These are phyloP conservation scores for Tausonia pullulans DNA, from an alignment of 1,284 basidiomycete genomes.

Conservation along the genomic window DNA sequence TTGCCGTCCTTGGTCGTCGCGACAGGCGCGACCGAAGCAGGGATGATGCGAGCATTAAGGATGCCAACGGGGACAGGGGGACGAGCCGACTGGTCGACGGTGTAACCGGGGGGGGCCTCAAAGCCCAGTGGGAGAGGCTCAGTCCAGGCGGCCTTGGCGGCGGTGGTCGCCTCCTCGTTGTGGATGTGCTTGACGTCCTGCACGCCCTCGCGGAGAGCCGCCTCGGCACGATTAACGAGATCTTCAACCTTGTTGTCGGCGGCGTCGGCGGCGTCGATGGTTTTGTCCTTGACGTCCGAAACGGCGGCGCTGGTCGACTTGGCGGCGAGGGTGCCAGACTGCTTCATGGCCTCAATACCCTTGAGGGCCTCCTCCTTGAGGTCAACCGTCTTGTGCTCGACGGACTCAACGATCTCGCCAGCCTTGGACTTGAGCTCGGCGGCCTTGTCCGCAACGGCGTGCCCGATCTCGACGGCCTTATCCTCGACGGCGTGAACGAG, in stretches of 20 bases:
- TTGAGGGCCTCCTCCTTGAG: constrained; percentile 24
- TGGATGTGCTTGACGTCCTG: constrained; percentile 18
- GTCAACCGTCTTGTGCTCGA: constrained; percentile 18
- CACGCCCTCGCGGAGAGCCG: constrained; percentile 24
- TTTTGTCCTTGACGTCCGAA: constrained; percentile 25
- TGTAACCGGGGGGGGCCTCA: constrained; percentile 73
- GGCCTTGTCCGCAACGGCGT: constrained; percentile 35
- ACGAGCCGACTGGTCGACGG: constrained; percentile 43
- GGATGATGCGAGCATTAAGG: constrained; percentile 35
- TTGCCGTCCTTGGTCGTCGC: constrained; percentile 21
- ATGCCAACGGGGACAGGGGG: constrained; percentile 61
- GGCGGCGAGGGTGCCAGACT: constrained; percentile 6
- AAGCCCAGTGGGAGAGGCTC: constrained; percentile 57
- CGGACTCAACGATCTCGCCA: constrained; percentile 37
- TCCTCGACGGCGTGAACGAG: constrained; percentile 22
- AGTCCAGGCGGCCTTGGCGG: constrained; percentile 25
- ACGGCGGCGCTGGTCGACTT: constrained; percentile 26
- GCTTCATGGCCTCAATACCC: constrained; percentile 6
- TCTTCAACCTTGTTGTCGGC: constrained; percentile 38
- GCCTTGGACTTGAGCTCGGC: constrained; percentile 53
- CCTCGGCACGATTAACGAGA: constrained; percentile 55
- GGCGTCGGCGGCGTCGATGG: constrained; percentile 20
- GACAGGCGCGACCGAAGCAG: constrained; percentile 23
- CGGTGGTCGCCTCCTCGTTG: constrained; percentile 21
- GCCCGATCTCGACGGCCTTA: constrained; percentile 21